These are phyloP conservation scores for Solanum pinnatisectum DNA, from an alignment of 257 asterid genomes.

Conservation along the genomic window DNA sequence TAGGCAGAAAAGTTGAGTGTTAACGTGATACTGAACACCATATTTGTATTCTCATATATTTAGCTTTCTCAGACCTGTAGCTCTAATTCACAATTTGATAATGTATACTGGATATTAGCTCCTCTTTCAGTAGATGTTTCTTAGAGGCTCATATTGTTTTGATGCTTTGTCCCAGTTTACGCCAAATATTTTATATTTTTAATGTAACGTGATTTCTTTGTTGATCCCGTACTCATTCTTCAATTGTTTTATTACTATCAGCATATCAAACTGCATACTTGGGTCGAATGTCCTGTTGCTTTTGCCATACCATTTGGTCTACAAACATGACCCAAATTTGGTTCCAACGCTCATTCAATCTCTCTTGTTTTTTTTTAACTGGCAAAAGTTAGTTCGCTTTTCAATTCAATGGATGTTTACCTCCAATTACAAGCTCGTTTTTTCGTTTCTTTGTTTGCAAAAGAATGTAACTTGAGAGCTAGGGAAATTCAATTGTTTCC, in stretches of 20 bases:
- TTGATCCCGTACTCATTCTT: background rate
- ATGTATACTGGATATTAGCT: background rate
- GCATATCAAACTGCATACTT: background rate
- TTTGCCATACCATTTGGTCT: background rate
- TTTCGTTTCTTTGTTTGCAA: background rate
- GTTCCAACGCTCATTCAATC: background rate
- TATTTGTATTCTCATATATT: background rate
- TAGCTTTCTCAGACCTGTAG: background rate
- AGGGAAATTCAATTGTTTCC: background rate
- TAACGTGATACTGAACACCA: background rate
- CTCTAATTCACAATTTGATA: background rate
- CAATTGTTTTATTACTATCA: background rate
- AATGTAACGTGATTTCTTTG: background rate
- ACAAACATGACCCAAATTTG: background rate
- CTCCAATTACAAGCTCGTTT: background rate
- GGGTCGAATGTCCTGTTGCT: background rate
- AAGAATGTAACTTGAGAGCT: background rate
- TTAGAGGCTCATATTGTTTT: background rate
- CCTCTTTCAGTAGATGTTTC: background rate
- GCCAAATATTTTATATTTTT: background rate
- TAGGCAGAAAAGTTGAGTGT: constrained; percentile 5
- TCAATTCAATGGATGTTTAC: background rate
- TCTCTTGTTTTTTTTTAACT: background rate
- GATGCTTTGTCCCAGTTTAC: background rate
- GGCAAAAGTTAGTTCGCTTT: background rate